Conservation (phyloP, 225 moss, liverwort and hornwort genomes). For the Ulota crispa region DNA sequence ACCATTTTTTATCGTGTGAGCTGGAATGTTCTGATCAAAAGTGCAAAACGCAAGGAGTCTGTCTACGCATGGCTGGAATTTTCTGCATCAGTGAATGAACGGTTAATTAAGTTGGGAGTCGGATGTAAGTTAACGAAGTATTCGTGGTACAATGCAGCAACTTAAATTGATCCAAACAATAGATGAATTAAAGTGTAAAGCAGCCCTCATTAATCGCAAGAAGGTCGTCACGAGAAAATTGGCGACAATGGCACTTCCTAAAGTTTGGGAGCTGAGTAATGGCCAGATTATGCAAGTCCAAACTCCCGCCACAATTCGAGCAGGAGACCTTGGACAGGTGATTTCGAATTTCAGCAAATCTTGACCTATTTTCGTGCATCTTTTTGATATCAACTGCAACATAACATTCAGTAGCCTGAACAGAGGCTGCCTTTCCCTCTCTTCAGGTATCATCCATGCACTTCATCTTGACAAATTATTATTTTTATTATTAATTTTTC, state of each 20-base stretch:
- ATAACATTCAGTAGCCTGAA: no score
- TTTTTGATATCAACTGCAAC: background rate
- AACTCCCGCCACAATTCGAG: constrained; percentile 79
- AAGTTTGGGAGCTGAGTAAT: constrained; percentile 86
- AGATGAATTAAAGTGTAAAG: constrained; percentile 56
- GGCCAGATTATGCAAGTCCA: constrained; percentile 77
- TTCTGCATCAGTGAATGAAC: background rate
- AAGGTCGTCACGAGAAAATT: constrained; percentile 49
- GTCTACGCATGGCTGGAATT: background rate
- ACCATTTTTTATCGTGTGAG: background rate
- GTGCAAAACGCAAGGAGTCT: background rate
- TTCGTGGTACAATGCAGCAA: constrained; percentile 43
- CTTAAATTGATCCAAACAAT: constrained; percentile 83
- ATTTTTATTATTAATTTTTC: no score
- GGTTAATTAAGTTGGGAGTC: background rate
- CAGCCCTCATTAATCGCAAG: constrained; percentile 53
- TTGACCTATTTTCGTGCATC: background rate
- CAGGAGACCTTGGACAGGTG: constrained; percentile 79
- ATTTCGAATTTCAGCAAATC: background rate
- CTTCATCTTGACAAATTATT: no score
- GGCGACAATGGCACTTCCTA: constrained; percentile 74
- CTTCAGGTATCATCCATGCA: no score
- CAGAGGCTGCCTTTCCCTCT: no score
- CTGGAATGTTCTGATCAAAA: background rate
- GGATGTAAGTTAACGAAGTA: background rate